A percentile compares a stretch with the other conserved stretches of the same genome.
Conservation (phyloP, 2,329 filamentous ascomycete genomes). For the Clathrospora elynae region DNA sequence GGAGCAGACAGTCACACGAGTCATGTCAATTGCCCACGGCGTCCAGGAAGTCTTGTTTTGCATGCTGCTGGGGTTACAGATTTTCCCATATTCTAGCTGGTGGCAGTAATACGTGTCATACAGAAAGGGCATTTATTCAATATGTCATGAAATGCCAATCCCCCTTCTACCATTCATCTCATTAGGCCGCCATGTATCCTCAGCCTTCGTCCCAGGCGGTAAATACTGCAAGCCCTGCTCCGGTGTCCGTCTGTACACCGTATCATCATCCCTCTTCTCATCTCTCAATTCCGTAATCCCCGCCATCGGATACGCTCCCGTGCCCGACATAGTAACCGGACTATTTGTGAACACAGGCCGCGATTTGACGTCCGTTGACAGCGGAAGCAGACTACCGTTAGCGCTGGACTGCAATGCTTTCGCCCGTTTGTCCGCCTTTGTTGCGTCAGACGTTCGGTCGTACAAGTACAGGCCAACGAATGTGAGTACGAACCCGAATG, state of each 20-base stretch:
- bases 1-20: constrained; percentile 29
- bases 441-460: constrained; percentile 86
- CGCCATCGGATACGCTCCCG: constrained; percentile 36
- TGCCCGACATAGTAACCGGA: constrained; percentile 46
- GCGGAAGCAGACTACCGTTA: constrained; percentile 68
- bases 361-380: constrained; percentile 52
- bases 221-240: constrained; percentile 62
- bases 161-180: constrained; percentile 29
- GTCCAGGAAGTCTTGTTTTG: constrained; percentile 45
- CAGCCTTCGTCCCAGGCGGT: constrained; percentile 79
- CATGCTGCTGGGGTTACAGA: constrained; percentile 34
- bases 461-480: constrained; percentile 94
- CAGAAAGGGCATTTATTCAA: too few species aligned
- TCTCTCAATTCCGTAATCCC: constrained; percentile 47
- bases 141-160: constrained; percentile 34
- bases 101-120: constrained; percentile 41
- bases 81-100: constrained; percentile 24
- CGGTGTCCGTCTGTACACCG: constrained; percentile 50
- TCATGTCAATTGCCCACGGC: constrained; percentile 43
- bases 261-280: constrained; percentile 63
- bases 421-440: constrained; percentile 83
- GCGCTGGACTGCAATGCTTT: constrained; percentile 66
- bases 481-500: constrained; percentile 82
- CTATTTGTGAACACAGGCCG: constrained; percentile 47
- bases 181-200: constrained; percentile 73